Evolutionary conservation across 2,329 filamentous ascomycete genomes (phyloP), one percentile per base, ranked within the genome.

Genomic region (Shiraia bambusicola): DNA sequence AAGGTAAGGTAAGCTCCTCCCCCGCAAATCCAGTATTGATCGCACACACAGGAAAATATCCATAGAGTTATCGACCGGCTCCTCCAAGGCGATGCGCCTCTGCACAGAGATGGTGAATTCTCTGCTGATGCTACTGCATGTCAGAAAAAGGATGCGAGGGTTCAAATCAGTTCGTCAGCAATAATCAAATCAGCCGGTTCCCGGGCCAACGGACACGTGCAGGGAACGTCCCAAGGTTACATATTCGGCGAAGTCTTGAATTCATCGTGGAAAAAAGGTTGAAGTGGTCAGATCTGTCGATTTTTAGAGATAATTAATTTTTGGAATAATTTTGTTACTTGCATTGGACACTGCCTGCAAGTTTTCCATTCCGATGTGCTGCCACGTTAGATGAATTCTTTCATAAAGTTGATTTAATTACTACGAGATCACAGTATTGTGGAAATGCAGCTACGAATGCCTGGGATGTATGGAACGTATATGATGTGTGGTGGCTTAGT

Each of bases 211-310:
- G 52, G 52, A 3, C 37, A 52, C 19, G 40, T 59, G 11, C 45
- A 53, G 28, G 57, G 49, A 1, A 38, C 35, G 34, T 46, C 50
- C 6, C 45, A 42, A 14, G 50, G 56, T 45, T 34, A 43, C 11
- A 41, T 22, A 19, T 58, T 58, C 44, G 42, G 50, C 8, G 40
- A 63, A 47, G 38, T 54, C 12, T 22, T 59, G 26, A 57, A 58
- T 45, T 35, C 59, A 4, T 50, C 50, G 6, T 60, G 54, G 59
- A 59, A 42, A 40, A 59, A 54, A 33, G 58, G 56, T 39, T 59
- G 34, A 52, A 22, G n/a, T n/a, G n/a, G n/a, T n/a, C n/a, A n/a
- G n/a, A n/a, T n/a, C n/a, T n/a, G n/a, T n/a, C n/a, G n/a, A n/a
- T n/a, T n/a, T n/a, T n/a, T n/a, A n/a, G n/a, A n/a, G n/a, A n/a